phyloP scores from a whole-genome alignment of 2,329 filamentous ascomycete genomes.

The Ceratocystis destructans region DNA sequence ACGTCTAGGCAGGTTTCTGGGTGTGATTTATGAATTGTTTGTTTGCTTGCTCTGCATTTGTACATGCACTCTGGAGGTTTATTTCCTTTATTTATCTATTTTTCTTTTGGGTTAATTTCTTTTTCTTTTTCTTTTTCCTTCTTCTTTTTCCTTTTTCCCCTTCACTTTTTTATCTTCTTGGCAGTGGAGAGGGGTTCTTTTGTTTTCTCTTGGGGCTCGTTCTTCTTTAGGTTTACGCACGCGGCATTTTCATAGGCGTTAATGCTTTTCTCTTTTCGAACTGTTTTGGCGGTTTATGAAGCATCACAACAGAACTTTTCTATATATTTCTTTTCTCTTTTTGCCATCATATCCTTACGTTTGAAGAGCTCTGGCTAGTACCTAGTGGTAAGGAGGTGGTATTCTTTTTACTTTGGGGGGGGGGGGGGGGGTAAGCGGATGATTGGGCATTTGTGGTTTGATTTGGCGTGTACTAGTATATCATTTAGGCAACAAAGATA shows the following conservation, averaged over 20 bases:
- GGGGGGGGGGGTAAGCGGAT: not conserved
- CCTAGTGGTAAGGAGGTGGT: not conserved
- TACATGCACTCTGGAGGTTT: not conserved
- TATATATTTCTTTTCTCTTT: not conserved
- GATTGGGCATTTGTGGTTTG: not conserved
- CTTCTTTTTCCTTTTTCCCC: not conserved
- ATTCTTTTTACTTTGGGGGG: not conserved
- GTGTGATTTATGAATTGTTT: not conserved
- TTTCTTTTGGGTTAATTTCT: not conserved
- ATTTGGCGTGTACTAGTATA: not conserved
- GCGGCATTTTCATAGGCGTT: constrained; percentile 2
- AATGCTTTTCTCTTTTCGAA: not conserved
- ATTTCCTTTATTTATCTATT: not conserved
- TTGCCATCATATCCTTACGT: not conserved
- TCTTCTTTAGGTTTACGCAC: not conserved
- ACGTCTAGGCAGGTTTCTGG: not conserved
- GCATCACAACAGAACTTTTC: not conserved
- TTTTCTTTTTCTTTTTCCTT: too few species aligned
- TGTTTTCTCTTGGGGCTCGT: not conserved
- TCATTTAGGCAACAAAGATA: constrained; percentile 2
- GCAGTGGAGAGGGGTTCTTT: not conserved
- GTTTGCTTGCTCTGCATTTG: not conserved
- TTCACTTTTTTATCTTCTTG: not conserved
- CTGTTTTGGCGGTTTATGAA: not conserved
- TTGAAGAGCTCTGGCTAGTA: not conserved